Evolutionary conservation across 306 rosid genomes (phyloP).

Genomic region (Malus fusca): DNA sequence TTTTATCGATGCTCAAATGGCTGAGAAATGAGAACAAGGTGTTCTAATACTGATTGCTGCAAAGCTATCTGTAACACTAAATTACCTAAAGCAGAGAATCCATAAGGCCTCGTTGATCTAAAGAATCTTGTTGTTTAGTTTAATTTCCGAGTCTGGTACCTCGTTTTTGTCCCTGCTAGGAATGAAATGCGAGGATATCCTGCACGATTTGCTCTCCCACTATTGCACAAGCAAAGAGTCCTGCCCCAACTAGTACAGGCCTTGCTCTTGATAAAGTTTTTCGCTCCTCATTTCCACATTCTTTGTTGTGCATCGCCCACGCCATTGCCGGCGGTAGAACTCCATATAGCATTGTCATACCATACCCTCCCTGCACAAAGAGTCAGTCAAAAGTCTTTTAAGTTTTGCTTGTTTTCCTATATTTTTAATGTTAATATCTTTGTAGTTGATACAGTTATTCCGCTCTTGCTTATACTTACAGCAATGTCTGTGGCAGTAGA

Average conservation of each 20-base stretch:
- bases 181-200: constrained; percentile 34
- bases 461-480: constrained; percentile 29
- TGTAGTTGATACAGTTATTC: no score
- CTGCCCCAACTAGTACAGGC: constrained; percentile 46
- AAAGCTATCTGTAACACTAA: no score
- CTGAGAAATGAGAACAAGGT: no score
- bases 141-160: no score
- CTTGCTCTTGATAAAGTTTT: constrained; percentile 32
- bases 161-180: neutral
- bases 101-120: neutral
- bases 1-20: no score
- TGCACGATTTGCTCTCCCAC: constrained; percentile 51
- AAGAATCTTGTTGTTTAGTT: neutral
- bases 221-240: constrained; percentile 49
- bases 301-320: constrained; percentile 42
- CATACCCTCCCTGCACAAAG: constrained; percentile 58
- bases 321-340: constrained; percentile 85
- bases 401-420: neutral
- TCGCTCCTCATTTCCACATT: constrained; percentile 13
- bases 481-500: constrained; percentile 67
- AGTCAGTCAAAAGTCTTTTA: neutral
- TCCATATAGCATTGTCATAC: constrained; percentile 71
- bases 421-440: no score
- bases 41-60: no score
- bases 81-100: no score